Evolutionary conservation across 2,329 filamentous ascomycete species (phyloP), one percentile per base, ranked within the genome.

Genomic region (Salinomyces thailandicus): DNA sequence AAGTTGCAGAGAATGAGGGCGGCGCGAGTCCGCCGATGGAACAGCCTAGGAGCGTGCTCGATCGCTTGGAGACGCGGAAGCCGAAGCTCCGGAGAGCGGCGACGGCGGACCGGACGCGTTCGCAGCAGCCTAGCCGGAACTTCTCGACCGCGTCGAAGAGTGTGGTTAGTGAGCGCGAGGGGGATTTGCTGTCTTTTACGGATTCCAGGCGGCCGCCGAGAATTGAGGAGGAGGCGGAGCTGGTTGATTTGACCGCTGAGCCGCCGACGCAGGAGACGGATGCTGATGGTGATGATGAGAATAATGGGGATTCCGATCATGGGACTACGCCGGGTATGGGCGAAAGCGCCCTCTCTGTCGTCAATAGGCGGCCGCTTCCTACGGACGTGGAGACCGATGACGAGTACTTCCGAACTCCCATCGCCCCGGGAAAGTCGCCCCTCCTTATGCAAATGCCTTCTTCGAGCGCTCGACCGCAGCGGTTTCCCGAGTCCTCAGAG

Each of bases 211-310:
- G 62, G 27, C 60, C 61, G 13, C 52, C 59, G 24, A 56, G 60
- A 17, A 62, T 74, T 57, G 64, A 68, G 47, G 57, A 70, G 59
- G 51, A 64, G 53, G 41, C 52, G 45, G 51, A 64, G 53, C 40
- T 50, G 47, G 52, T 48, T 2, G 54, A 49, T 4, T 48, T 58
- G n/a, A 58, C 53, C 35, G 60, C 56, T 31, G 55, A 67, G 39
- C 58, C 70, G 40, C 45, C 66, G 27, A 63, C 69, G 29, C 70
- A 63, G 51, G 77, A 86, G 39, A 86, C 83, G 0, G 85, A 91
- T 51, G 84, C 79, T 5, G 85, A 93, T 16, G 85, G 85, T 1
- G 87, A 95, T 51, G 87, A 94, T 50, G 87, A 95, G 58, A 87
- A 82, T 3, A 83, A 86, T 38, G 82, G 85, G 38, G 81, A 87